phyloP scores from a whole-genome alignment of 2,329 filamentous ascomycete species.

The Pyricularia sp. region DNA sequence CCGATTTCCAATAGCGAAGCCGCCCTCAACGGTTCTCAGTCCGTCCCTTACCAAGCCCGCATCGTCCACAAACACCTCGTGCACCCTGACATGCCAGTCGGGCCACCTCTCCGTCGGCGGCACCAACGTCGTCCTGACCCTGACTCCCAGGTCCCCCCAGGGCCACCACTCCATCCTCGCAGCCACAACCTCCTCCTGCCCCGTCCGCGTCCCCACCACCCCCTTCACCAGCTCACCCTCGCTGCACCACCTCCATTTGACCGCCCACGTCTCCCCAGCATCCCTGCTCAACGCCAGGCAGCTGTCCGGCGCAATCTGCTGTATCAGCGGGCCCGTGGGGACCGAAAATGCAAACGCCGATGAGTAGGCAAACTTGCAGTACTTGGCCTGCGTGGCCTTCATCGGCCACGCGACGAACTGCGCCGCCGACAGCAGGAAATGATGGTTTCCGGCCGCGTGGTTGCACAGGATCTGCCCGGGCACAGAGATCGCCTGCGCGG shows the following conservation, averaged over 20 bases:
- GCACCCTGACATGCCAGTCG: conserved; percentile 28
- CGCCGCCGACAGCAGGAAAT: conserved; percentile 26
- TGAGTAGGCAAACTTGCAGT: conserved; percentile 30
- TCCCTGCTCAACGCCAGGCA: conserved; percentile 13
- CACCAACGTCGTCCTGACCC: conserved; percentile 25
- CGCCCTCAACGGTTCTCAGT: conserved; percentile 14
- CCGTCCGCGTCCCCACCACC: neutral
- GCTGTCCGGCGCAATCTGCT: conserved; percentile 17
- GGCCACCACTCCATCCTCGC: conserved; percentile 10
- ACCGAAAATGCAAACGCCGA: conserved; percentile 29
- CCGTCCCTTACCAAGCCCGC: conserved; percentile 2
- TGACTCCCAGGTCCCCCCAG: conserved; percentile 13
- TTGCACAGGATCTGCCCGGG: conserved; percentile 32
- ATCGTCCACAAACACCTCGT: conserved; percentile 15
- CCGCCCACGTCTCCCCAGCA: conserved; percentile 12
- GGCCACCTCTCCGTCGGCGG: conserved; percentile 20
- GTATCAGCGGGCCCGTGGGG: conserved; percentile 19
- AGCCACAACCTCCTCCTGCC: neutral
- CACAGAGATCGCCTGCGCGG: neutral
- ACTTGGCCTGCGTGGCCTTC: conserved; percentile 27
- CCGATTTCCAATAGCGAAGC: conserved; percentile 14
- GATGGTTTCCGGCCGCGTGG: conserved; percentile 16
- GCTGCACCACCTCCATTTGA: conserved; percentile 8
- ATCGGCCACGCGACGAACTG: conserved; percentile 23
- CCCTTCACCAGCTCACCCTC: neutral